A percentile compares a stretch with the other conserved stretches of the same genome.
These are phyloP conservation scores for Marasmius sp. DNA, from an alignment of 1,284 basidiomycete genomes.

Conservation along the genomic window DNA sequence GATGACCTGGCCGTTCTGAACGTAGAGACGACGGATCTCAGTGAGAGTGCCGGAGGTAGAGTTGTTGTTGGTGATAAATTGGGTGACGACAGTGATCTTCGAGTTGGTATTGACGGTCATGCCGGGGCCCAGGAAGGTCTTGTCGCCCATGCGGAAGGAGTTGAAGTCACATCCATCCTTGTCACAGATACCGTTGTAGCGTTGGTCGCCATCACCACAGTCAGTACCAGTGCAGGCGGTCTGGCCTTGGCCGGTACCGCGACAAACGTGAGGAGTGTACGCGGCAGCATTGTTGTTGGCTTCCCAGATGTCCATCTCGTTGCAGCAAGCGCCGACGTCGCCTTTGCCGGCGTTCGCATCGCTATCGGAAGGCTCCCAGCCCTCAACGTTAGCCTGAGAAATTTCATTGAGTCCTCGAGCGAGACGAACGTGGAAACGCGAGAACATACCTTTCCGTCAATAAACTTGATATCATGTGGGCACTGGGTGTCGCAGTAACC, in stretches of 20 bases:
- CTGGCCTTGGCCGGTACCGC: neutral
- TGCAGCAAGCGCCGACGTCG: slow-evolving; percentile 36
- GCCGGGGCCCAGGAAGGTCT: slow-evolving; percentile 17
- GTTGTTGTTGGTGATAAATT: slow-evolving; percentile 50
- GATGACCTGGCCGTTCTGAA: slow-evolving; percentile 50
- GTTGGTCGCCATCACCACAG: slow-evolving; percentile 6
- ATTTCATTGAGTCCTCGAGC: neutral
- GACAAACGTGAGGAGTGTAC: slow-evolving; percentile 33
- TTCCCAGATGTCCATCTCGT: slow-evolving; percentile 45
- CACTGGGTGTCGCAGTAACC: slow-evolving; percentile 52
- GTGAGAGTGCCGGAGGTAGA: slow-evolving; percentile 42
- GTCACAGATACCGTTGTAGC: slow-evolving; percentile 36
- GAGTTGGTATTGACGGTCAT: slow-evolving; percentile 43
- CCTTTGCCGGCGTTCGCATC: slow-evolving; percentile 20
- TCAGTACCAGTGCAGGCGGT: neutral
- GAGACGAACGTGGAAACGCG: neutral
- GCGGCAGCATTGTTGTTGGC: slow-evolving; percentile 34
- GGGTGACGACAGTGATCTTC: slow-evolving; percentile 54
- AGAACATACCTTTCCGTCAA: slow-evolving; percentile 38
- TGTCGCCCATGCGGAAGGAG: slow-evolving; percentile 43
- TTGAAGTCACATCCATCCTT: slow-evolving; percentile 47
- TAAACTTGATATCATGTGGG: slow-evolving; percentile 54
- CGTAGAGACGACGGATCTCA: slow-evolving; percentile 53
- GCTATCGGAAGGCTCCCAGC: slow-evolving; percentile 24
- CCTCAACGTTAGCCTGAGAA: slow-evolving; percentile 33